A percentile compares a stretch with the other conserved stretches of the same genome.
Conservation (phyloP, 106 monocot genomes). For the Allium cepa region DNA sequence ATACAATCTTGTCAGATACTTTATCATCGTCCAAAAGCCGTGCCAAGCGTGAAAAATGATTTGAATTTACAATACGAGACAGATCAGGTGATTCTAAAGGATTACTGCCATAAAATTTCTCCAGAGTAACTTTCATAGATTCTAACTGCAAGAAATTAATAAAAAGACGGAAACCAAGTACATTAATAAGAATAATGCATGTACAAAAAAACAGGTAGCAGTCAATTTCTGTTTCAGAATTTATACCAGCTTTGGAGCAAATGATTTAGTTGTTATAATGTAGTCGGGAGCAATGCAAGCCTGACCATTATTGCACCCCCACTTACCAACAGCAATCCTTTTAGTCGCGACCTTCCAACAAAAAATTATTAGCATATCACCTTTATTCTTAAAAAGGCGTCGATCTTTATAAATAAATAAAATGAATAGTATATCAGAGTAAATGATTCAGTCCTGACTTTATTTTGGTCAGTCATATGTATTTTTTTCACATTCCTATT, state of each 20-base stretch:
- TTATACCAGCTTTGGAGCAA: constrained; percentile 54
- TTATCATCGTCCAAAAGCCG: constrained; percentile 52
- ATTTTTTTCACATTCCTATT: no score
- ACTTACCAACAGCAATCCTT: constrained; percentile 62
- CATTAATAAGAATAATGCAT: neutral
- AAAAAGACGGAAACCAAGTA: neutral
- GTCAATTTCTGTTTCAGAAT: neutral
- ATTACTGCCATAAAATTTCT: constrained; percentile 56
- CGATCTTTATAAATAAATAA: no score
- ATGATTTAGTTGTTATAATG: constrained; percentile 53
- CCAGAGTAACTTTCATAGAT: constrained; percentile 33
- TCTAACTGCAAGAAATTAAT: constrained; percentile 27
- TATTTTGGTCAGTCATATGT: no score
- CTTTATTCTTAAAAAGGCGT: neutral
- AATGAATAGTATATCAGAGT: no score
- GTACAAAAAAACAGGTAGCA: neutral
- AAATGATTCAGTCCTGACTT: no score
- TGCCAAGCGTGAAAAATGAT: constrained; percentile 54
- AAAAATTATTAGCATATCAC: constrained; percentile 1
- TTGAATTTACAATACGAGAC: constrained; percentile 56
- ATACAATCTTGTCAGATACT: constrained; percentile 43
- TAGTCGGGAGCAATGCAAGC: constrained; percentile 76
- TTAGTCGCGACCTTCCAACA: constrained; percentile 35
- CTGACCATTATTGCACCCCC: constrained; percentile 73
- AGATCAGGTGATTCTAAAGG: constrained; percentile 48